Percentiles rank a stretch among this genome's conserved stretches.
These are phyloP conservation scores for Aspergillus ustus DNA, from an alignment of 2,329 filamentous ascomycete genomes.

Conservation along the genomic window DNA sequence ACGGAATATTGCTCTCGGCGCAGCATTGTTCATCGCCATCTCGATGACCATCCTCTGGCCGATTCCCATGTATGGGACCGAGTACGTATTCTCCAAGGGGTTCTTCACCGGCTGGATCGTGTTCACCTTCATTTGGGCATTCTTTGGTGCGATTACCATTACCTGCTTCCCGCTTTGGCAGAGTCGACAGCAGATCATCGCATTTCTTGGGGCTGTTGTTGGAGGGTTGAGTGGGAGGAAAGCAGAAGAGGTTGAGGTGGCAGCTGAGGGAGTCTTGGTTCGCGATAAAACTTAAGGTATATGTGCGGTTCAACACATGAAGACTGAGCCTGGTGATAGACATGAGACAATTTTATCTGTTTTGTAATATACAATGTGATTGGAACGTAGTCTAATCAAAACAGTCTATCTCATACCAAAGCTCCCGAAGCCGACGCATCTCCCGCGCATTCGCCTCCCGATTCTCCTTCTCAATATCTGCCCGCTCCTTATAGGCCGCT, in stretches of 20 bases:
- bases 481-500: neutral
- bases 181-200: neutral
- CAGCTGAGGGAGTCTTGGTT: too few species aligned
- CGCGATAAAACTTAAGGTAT: too few species aligned
- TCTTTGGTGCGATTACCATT: constrained; percentile 23
- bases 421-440: neutral
- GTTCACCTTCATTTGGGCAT: constrained; percentile 31
- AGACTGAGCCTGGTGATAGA: too few species aligned
- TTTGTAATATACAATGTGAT: too few species aligned
- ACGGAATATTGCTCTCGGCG: neutral
- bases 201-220: neutral
- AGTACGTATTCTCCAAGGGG: constrained; percentile 48
- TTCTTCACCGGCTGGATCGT: constrained; percentile 34
- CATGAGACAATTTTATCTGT: too few species aligned
- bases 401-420: neutral
- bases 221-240: neutral
- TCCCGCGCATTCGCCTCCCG: neutral
- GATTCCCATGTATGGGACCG: constrained; percentile 55
- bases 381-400: neutral
- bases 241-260: neutral
- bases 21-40: neutral
- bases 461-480: neutral
- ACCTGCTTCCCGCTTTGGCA: neutral
- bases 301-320: too few species aligned
- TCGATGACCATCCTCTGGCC: constrained; percentile 48